phyloP scores from a whole-genome alignment of 306 rosid genomes.

The Cicer pinnatifidum region DNA sequence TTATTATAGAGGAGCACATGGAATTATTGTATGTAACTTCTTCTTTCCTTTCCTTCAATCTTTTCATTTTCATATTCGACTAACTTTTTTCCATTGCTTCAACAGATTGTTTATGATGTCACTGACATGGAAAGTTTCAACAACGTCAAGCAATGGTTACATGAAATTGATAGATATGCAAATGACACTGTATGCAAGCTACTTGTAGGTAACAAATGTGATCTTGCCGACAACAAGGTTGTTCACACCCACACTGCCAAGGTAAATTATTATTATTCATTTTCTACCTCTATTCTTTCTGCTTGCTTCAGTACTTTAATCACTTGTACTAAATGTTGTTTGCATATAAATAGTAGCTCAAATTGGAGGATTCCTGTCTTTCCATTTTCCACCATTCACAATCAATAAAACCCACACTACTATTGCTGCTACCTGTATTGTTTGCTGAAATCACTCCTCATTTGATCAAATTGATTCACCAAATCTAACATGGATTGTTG shows the following conservation, averaged over 20 bases:
- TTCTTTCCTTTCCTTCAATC: too few species aligned
- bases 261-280: slow-evolving; percentile 49
- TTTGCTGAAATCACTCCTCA: background rate
- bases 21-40: slow-evolving; percentile 66
- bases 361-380: too few species aligned
- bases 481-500: background rate
- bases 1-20: slow-evolving; percentile 98
- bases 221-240: slow-evolving; percentile 80
- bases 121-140: slow-evolving; percentile 96
- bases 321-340: too few species aligned
- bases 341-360: too few species aligned
- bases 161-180: slow-evolving; percentile 94
- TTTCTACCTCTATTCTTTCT: background rate
- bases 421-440: background rate
- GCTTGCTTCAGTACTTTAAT: too few species aligned
- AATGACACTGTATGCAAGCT: slow-evolving; percentile 93
- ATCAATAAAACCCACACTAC: background rate
- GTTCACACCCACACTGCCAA: slow-evolving; percentile 87
- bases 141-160: slow-evolving; percentile 97
- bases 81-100: too few species aligned
- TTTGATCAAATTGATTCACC: background rate
- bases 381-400: too few species aligned
- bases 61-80: too few species aligned
- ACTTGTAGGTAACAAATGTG: slow-evolving; percentile 92
- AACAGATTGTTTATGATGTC: slow-evolving; percentile 95